Evolutionary conservation across 805 yeast genomes (phyloP), one percentile per base, ranked within the genome.

Genomic region (Yarrowia alimentaria): DNA sequence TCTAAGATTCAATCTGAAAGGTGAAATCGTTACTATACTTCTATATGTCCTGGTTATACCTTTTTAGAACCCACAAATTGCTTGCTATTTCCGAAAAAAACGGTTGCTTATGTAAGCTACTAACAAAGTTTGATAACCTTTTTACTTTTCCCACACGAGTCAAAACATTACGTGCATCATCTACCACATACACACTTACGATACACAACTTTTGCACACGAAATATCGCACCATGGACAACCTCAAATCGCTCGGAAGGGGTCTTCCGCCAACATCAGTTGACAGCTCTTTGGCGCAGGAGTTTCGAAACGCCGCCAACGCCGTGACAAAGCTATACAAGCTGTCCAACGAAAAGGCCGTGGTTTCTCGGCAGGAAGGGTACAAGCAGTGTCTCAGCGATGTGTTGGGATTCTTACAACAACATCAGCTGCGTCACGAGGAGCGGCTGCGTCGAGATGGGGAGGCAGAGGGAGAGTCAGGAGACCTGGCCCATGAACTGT

Each of bases 251-350:
- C 54, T 57, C 17, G 52, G 55, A 14, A 54, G 31, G 9, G 60
- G 52, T 6, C 54, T 57, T n/a, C 60, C 60, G 5, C 42, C 53
- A 17, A 51, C 56, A n/a, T 58, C 56, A 13, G 52, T 55, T 35
- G 61, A 59, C 37, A 37, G 38, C 13, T 37, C 50, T 22, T 53
- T 59, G 18, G 30, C 56, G 12, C 31, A 34, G 12, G 64, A 61
- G 53, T 61, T 61, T 45, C 60, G 60, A 28, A 53, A 55, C 24
- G 64, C 64, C 6, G 64, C 64, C 12, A 52, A 53, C 29, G 56
- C 63, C 4, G 62, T 61, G 18, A 59, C 64, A 11, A 57, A 58
- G 56, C 57, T 61, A 26, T 61, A 59, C 55, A 61, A 60, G 38
- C 55, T 58, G 26, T 48, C 59, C 14, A 54, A 55, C 11, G 57